Conservation (phyloP, 202 grass and related monocot genomes). For the Cymbopogon flexuosus region DNA sequence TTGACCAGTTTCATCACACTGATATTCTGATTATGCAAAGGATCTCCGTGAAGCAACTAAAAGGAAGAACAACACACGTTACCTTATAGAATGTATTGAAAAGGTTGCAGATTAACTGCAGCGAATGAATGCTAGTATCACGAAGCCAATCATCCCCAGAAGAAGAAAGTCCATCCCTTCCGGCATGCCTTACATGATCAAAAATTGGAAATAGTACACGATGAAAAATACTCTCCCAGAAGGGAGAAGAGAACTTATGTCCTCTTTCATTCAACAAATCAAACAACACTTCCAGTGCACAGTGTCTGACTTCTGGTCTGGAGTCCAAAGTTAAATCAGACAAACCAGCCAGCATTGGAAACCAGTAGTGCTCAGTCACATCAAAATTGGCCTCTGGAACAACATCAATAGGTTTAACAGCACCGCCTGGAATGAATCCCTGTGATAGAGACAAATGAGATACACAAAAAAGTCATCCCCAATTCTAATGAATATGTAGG, state of each 20-base stretch:
- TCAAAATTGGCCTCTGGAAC: conserved; percentile 67
- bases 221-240: conserved; percentile 99
- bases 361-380: conserved; percentile 97
- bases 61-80: conserved; percentile 14
- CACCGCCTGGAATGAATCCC: conserved; percentile 90
- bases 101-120: conserved; percentile 96
- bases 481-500: conserved; percentile 16
- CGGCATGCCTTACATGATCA: conserved; percentile 95
- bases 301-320: conserved; percentile 91
- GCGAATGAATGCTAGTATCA: conserved; percentile 97
- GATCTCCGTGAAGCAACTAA: conserved; percentile 10
- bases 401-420: conserved; percentile 74
- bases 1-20: conserved; percentile 1
- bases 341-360: conserved; percentile 97
- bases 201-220: conserved; percentile 96
- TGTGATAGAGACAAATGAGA: conserved; percentile 41
- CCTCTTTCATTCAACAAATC: conserved; percentile 99
- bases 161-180: conserved; percentile 86
- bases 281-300: conserved; percentile 95
- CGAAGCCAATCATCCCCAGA: conserved; percentile 87
- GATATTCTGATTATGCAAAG: conserved; percentile 11
- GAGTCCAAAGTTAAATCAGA: conserved; percentile 96
- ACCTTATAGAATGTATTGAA: conserved; percentile 99
- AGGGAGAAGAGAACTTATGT: conserved; percentile 88
- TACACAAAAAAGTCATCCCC: conserved; percentile 21